Base-by-base conservation (phyloP, 2,329 filamentous ascomycete species). In the Stagonosporopsis vannaccii region DNA sequence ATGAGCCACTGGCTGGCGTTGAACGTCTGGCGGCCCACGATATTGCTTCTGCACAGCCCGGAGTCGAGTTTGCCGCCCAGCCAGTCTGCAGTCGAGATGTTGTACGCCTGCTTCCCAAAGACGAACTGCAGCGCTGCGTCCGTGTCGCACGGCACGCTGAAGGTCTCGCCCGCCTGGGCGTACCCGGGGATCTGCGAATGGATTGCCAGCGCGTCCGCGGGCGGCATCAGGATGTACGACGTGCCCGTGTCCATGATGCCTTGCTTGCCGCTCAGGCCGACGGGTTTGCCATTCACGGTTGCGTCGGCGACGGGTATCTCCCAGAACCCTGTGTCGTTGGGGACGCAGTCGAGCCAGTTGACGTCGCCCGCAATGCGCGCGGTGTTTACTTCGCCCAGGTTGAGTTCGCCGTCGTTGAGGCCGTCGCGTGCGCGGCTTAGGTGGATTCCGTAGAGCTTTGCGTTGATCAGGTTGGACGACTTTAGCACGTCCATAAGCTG, bases 221-320 rank as follows among this genome's bases (percentile, higher is more conserved):
- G 76, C 0, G 91, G 90, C 6, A 90, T 85, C 61, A 96, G 87
- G 25, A 92, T 84, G 72, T 89, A 95, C 0, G 88, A 90, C 0
- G 92, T 95, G 45, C 92, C 92, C 0, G 90, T 92, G 75, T 96
- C 92, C 63, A 96, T 88, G 71, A 92, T 91, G 28, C 88, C 90
- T 1, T 81, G 80, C 44, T 83, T 85, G 32, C 74, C 76, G 1
- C 67, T 72, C 9, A 88, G 78, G 8, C 60, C 63, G 7, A 63
- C 20, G 0, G 83, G 78, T 39, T 83, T 81, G 42, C 85, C 88
- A 56, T 88, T 82, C 41, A 89, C 85, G 2, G 84, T 80, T 46
- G 87, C 82, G 64, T 89, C 87, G 39, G 87, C 88, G 51, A 95
- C 69, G 0, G 84, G 75, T 26, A 97, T 87, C 25, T 88, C 86